Base-by-base conservation (phyloP, 2,329 filamentous ascomycete genomes). In the Harringtonia aguacate region DNA sequence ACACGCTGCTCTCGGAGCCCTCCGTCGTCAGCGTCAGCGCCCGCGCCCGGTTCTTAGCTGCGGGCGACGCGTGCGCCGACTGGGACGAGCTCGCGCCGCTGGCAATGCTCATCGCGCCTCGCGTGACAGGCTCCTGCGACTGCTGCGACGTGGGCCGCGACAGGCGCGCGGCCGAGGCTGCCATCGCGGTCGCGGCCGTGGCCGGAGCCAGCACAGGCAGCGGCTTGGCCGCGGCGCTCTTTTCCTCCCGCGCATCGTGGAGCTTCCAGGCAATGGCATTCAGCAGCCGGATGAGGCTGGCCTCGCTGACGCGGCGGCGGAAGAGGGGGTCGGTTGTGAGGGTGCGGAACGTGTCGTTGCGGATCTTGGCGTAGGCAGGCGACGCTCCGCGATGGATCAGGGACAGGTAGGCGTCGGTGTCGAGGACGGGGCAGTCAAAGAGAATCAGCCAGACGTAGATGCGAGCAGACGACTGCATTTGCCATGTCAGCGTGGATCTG, bases 401-500 rank as follows among this genome's bases (percentile, higher is more conserved):
- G 46, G 78, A 75, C 51, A 97, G 84, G 61, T 98, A 98, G 48
- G 83, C 75, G 55, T 95, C 86, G 46, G 92, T 95, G 36, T 81
- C 75, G 50, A 95, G 70, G 36, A 94, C 79, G 8, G 87, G 81
- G 28, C 89, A 82, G 58, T 95, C 86, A 54, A 98, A 82, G 13
- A 98, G 77, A 53, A 95, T 86, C 34, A 97, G 76, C 92, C 92
- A 98, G 52, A 94, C 79, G 62, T 98, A 97, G 60, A 97, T 94
- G 56, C 92, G 83, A 50, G 92, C 70, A 37, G 88, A 83, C 18
- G 92, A 98, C 90, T 95, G 35, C 8, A 27, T 9, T 17, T n/a
- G 37, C 48, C n/a, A 8, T 6, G 38, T 51, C 45, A 15, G 14
- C 21, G 17, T 18, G 20, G 24, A 22, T 15, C 35, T 21, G 17